Evolutionary conservation across 768 basidiomycete species (phyloP), one percentile per base, ranked within the genome.

Genomic region (Astraeus odoratus): DNA sequence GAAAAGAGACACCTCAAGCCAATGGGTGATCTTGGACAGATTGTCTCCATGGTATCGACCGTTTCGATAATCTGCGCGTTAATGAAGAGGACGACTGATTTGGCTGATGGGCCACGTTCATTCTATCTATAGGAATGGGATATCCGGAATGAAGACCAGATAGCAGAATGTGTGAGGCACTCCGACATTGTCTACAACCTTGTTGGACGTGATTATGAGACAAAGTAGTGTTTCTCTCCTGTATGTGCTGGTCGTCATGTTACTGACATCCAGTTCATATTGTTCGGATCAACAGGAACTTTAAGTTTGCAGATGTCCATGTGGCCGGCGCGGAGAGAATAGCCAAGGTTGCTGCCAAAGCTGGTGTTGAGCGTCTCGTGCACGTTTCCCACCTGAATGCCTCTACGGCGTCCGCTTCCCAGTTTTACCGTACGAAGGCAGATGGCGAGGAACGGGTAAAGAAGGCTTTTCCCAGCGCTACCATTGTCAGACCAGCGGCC

Each of bases 181-280:
- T 97, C 95, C 16, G 91, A 98, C 62, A 86, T 85, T 4, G 96
- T 99, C 18, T 96, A 93, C 73, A 98, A 97, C 68, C 83, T 97
- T 46, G 84, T 88, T 41, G 93, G 95, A 16, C 74, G 94, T 41
- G 89, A 98, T 63, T 95, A 84, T 61, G 87, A 90, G 70, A 99
- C 96, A 49, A 95, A 95, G 95, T 95, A 55, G 41, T 13, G 77
- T 60, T 38, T 39, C 34, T 26, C 12, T 48, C 33, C 39, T 50
- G 35, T 30, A n/a, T 47, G 42, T 29, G 47, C 46, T 57, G 51
- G 18, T 42, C 47, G 8, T 38, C 37, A 48, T 50, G 42, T 47
- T 40, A 41, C 46, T 51, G 42, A 51, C 55, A 44, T 42, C 36
- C 35, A 20, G 33, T 33, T 49, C 18, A 49, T 45, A 5, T 49